These are phyloP conservation scores for Penicillium sp. DNA, from an alignment of 2,329 filamentous ascomycete species.

Conservation along the genomic window DNA sequence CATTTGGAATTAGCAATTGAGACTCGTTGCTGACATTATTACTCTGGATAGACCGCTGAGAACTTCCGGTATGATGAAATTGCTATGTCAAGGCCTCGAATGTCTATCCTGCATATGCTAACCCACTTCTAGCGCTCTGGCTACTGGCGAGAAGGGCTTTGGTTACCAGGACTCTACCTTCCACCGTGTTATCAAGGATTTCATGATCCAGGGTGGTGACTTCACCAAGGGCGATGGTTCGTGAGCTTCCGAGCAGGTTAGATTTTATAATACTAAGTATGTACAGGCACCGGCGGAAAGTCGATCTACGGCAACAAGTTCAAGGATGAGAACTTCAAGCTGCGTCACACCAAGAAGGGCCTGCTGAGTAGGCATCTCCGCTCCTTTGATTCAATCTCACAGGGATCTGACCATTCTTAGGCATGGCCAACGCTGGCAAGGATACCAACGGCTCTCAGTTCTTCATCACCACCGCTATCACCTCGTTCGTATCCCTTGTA, in stretches of 20 bases:
- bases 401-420: conserved; percentile 24
- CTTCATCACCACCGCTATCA: conserved; percentile 57
- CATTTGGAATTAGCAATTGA: conserved; percentile 1
- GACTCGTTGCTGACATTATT: conserved; percentile 10
- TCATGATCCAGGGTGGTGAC: conserved; percentile 64
- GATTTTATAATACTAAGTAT: conserved; percentile 6
- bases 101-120: not conserved
- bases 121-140: conserved; percentile 41
- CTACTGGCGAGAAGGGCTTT: conserved; percentile 59
- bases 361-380: conserved; percentile 42
- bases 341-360: conserved; percentile 58
- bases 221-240: conserved; percentile 55
- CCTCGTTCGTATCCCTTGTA: conserved; percentile 32
- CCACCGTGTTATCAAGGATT: conserved; percentile 62
- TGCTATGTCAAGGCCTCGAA: not conserved
- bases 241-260: conserved; percentile 2
- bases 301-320: conserved; percentile 61
- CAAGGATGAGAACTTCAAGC: conserved; percentile 62
- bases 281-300: conserved; percentile 55
- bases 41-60: conserved; percentile 48
- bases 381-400: not conserved
- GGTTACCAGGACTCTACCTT: conserved; percentile 59
- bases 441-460: conserved; percentile 60
- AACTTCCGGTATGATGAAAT: conserved; percentile 48
- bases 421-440: conserved; percentile 59